Evolutionary conservation across 768 basidiomycete genomes (phyloP), one percentile per base, ranked within the genome.

Genomic region (Russula olivacea): DNA sequence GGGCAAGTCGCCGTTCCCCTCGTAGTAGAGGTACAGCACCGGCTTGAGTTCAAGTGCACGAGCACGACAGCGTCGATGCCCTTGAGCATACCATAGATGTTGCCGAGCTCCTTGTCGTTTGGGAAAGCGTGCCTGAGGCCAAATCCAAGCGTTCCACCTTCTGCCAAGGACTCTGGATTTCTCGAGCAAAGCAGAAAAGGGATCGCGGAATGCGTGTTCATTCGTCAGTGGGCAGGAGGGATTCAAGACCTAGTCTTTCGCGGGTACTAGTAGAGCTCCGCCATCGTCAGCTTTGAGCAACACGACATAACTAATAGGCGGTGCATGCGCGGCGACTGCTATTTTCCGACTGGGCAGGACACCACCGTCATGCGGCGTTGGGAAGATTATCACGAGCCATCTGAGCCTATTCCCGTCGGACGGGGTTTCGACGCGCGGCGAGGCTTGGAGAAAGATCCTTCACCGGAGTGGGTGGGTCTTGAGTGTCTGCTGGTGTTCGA

Each of bases 321-420:
- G 65, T 40, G 6, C 6, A 6, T 40, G 38, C 15, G 38, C 15
- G 38, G 38, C 38, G 2, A 6, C 38, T 17, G 15, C 6, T 17
- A 15, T 38, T 38, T 38, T 15, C 38, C 38, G 6, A 40, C 14
- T 15, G 4, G 78, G 55, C 14, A 81, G 74, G n/a, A 51, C 23
- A 2, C 81, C 82, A 2, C 81, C 81, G 58, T 78, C 71, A 64
- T 83, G 77, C 0, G 66, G 23, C 0, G 77, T 78, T 17, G 49
- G 58, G 21, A 59, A 59, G 5, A 51, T 10, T 2, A 58, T 19
- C 15, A 49, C 47, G 2, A 38, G 56, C 11, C 49, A 59, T 4
- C 49, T 49, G 8, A 59, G 50, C 38, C 41, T 21, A n/a, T 40
- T 21, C 30, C 23, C 40, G 12, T 23, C 6, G 9, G 36, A 17